Evolutionary conservation across 2,329 filamentous ascomycete genomes (phyloP).

Genomic region (Lasiodiplodia citricola): DNA sequence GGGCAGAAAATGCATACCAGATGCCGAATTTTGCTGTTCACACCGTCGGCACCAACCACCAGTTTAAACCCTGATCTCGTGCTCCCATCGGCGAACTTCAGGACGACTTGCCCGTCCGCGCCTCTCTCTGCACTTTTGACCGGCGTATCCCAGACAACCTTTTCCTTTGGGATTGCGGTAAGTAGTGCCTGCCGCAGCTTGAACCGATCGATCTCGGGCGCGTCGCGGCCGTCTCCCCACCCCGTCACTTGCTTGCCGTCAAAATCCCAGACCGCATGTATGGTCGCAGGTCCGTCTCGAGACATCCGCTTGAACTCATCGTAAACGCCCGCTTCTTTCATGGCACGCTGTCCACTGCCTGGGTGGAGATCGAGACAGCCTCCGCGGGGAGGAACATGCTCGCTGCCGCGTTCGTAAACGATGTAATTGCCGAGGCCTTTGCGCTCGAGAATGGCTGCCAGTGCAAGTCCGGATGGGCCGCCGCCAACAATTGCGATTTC

Average conservation of each 20-base stretch:
- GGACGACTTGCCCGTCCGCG: background rate
- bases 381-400: background rate
- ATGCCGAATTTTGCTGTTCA: background rate
- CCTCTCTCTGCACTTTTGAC: background rate
- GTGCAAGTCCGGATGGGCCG: background rate
- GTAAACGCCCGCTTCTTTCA: background rate
- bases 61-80: background rate
- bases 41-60: background rate
- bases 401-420: background rate
- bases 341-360: background rate
- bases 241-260: background rate
- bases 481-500: background rate
- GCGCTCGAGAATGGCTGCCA: background rate
- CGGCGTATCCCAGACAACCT: background rate
- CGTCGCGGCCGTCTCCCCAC: background rate
- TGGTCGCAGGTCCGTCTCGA: background rate
- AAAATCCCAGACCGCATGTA: background rate
- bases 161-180: background rate
- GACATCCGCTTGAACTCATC: background rate
- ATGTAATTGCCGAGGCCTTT: background rate
- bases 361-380: background rate
- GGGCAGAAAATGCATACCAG: background rate
- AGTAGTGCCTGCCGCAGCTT: background rate
- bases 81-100: background rate
- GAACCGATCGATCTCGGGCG: background rate